Base-by-base conservation (phyloP, 257 asterid species). In the Perilla frutescens region DNA sequence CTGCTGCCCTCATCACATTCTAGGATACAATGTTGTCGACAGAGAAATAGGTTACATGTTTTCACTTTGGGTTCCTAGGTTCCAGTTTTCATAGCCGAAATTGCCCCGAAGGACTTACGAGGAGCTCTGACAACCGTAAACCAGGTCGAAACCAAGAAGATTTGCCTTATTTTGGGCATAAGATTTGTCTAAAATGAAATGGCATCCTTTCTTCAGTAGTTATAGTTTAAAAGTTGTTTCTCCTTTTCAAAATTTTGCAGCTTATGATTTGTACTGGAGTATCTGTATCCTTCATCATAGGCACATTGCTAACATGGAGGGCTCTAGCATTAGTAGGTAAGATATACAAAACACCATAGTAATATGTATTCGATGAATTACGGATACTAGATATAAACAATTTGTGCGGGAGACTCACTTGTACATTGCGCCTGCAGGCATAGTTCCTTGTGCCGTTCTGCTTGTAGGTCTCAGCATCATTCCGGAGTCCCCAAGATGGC, bases 401-500 rank as follows among this genome's bases (percentile, higher is more conserved):
- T 61, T 8, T 50, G 57, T 50, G 57, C 13, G 7, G 36, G 31
- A 29, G 62, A 56, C 77, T 75, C 71, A 69, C 73, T 68, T 68
- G 39, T 75, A 48, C 10, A 7, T 3, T 45, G 41, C 62, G 70
- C 64, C 41, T 80, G 86, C 91, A 93, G 98, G 91, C 75, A 68
- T 93, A 39, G 55, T 87, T 77, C 97, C 97, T 47, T 91, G 97
- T 71, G 91, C 78, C 40, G 71, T 93, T 78, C 85, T 91, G 61
- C 79, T 91, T 74, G 36, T 84, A 15, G 98, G 98, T 12, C 85
- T 93, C 26, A 56, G 81, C 65, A 65, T 89, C 75, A 91, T 90
- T 66, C 98, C 98, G 1, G 97, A 93, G 71, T 93, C 98, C 2
- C 98, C 96, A 1, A 86, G 98, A 81, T 91, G 98, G 97, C 92